A percentile compares a stretch with the other conserved stretches of the same genome.
phyloP scores from a whole-genome alignment of 2,329 filamentous ascomycete genomes.

The Plenodomus biglobosus region DNA sequence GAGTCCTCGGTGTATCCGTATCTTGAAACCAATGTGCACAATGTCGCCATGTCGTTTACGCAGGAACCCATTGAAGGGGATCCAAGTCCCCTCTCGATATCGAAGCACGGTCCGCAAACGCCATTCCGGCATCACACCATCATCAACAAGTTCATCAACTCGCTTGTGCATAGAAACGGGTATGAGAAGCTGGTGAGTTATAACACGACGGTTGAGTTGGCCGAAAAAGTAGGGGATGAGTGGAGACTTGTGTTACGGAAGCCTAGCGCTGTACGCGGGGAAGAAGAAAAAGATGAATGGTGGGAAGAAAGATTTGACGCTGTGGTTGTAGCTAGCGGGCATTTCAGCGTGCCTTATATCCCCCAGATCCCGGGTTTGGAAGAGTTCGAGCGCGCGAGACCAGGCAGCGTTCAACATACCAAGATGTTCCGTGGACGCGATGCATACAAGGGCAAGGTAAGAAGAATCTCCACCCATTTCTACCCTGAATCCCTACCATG shows the following conservation, averaged over 20 bases:
- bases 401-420: constrained; percentile 58
- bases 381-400: constrained; percentile 49
- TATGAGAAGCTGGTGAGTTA: constrained; percentile 58
- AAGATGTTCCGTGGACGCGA: constrained; percentile 57
- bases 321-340: constrained; percentile 61
- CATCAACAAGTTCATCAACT: constrained; percentile 58
- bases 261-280: constrained; percentile 20
- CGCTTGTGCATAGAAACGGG: constrained; percentile 55
- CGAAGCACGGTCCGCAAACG: constrained; percentile 57
- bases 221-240: constrained; percentile 54
- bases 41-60: constrained; percentile 61
- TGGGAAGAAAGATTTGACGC: constrained; percentile 66
- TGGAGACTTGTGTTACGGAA: constrained; percentile 55
- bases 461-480: background rate
- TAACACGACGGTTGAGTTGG: constrained; percentile 63
- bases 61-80: constrained; percentile 56
- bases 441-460: constrained; percentile 51
- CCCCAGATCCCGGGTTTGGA: constrained; percentile 54
- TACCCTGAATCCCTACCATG: too few species aligned
- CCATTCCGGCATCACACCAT: constrained; percentile 65
- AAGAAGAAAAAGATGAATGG: constrained; percentile 57
- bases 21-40: constrained; percentile 66
- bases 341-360: constrained; percentile 62
- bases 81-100: constrained; percentile 46
- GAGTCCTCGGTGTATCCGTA: constrained; percentile 56